Conservation (phyloP, 306 rosid genomes). For the Glycine soja region DNA sequence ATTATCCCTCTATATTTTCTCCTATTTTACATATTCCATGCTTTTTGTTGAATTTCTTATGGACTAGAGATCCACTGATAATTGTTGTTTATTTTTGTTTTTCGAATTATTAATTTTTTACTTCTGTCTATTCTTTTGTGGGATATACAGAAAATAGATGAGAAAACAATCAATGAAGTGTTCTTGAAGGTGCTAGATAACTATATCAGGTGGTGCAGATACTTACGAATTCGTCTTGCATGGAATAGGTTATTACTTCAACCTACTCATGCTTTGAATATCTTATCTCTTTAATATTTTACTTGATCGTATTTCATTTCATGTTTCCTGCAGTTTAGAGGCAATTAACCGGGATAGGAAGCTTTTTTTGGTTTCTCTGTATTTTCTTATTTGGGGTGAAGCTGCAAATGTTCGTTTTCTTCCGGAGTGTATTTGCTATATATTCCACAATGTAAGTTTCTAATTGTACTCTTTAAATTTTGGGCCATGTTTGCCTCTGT, state of each 20-base stretch:
- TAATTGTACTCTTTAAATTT: constrained; percentile 29
- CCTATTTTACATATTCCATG: neutral
- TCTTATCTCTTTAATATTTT: constrained; percentile 39
- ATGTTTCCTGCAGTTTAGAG: constrained; percentile 69
- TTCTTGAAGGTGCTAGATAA: constrained; percentile 89
- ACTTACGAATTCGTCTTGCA: constrained; percentile 78
- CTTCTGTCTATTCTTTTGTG: constrained; percentile 35
- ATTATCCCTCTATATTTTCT: no score
- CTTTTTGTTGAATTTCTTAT: constrained; percentile 31
- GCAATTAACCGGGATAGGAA: constrained; percentile 92
- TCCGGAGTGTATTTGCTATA: constrained; percentile 96
- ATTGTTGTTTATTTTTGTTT: constrained; percentile 3
- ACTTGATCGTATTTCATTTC: constrained; percentile 44
- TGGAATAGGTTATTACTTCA: constrained; percentile 83
- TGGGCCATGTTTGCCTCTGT: neutral
- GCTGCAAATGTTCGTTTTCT: constrained; percentile 99
- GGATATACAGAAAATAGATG: constrained; percentile 81
- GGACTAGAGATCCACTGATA: constrained; percentile 9
- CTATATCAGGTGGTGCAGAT: constrained; percentile 91
- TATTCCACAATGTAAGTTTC: constrained; percentile 90
- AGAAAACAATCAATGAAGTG: constrained; percentile 81
- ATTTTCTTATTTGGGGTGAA: constrained; percentile 98
- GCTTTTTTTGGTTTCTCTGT: constrained; percentile 80
- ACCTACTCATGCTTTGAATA: constrained; percentile 36
- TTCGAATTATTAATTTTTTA: neutral